Base-by-base conservation (phyloP, 345 rosid species). In the Gossypium anomalum region DNA sequence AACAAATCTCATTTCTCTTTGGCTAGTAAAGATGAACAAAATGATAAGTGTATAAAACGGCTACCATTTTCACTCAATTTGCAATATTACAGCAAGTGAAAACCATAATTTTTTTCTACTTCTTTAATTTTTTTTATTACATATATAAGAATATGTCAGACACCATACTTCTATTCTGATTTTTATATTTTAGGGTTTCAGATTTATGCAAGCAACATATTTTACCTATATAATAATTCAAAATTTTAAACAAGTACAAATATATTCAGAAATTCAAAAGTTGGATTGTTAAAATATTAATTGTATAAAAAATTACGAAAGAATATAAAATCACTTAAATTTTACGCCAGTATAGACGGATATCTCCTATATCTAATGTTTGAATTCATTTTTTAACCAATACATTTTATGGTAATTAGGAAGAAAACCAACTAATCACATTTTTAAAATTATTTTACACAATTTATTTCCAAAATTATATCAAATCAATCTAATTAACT, bases 331-430 rank as follows among this genome's bases (percentile, higher is more conserved):
- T 0, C 1, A 34, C 38, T 0, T 4, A 34, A 34, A 34, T 34
- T 34, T 34, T 34, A 34, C 7, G 4, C 0, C 0, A 0, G 7
- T 34, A 0, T 4, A 34, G 4, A 0, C 1, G 1, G 7, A 34
- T 34, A 0, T 34, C 41, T 5, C 1, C 38, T 29, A 29, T 34
- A 34, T 29, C 38, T 34, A 5, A 34, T 5, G 7, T 34, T 34
- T 34, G 41, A 34, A 34, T 34, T 34, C 1, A 34, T 34, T 34
- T 34, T 27, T 34, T 34, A 5, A 34, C 41, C 41, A 34, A 34
- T 34, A 5, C 41, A 34, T 34, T 34, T 34, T 34, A 34, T 5
- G 41, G 7, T 34, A 34, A 4, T 1, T 1, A 53, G 9, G 10
- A 7, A 53, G 9, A 19, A 17, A 53, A 53, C 10, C 2, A 17